Base-by-base conservation (phyloP, 805 yeast genomes). In the Candida vaughaniae region DNA sequence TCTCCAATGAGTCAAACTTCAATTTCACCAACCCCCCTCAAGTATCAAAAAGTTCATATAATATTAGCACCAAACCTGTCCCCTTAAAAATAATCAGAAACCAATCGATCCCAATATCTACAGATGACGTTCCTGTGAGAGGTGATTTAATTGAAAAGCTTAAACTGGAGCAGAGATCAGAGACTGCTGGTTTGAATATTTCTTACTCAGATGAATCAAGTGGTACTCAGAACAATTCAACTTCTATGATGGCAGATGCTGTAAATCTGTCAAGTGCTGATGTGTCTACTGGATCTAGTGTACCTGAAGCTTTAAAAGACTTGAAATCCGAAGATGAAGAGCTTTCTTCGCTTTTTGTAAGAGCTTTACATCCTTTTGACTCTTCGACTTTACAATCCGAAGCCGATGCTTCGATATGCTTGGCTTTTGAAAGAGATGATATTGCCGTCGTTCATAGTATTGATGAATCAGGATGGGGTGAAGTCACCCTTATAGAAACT, bases 391-490 rank as follows among this genome's bases (percentile, higher is more conserved):
- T 84, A 30, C 84, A 83, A 44, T 69, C 81, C 8, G 73, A 73
- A 31, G 76, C 80, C 18, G 91, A 84, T 53, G 74, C 82, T 5
- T 74, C 86, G 0, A 80, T 85, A 28, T 85, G 95, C 55, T 64
- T 85, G 6, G 80, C 89, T 0, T 85, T 85, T 55, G 74, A 75
- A 16, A 77, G 76, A 44, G 75, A 77, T 44, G 93, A 83, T 48
- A 62, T 82, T 33, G 90, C 87, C 0, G 85, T 84, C 57, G 85
- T 85, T 4, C 89, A 84, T 51, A 75, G 85, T 6, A 76, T 84
- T 16, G 93, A 85, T 55, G 82, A 81, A 37, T 80, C 88, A 15
- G 95, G 93, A 0, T 85, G 95, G 95, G 91, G 90, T 42, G 95
- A 85, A 56, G 93, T 85, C 2, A 85, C 90, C 0, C 52, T 84